Conservation (phyloP, 2,329 filamentous ascomycete genomes). For the Colletotrichum chlorophyti region DNA sequence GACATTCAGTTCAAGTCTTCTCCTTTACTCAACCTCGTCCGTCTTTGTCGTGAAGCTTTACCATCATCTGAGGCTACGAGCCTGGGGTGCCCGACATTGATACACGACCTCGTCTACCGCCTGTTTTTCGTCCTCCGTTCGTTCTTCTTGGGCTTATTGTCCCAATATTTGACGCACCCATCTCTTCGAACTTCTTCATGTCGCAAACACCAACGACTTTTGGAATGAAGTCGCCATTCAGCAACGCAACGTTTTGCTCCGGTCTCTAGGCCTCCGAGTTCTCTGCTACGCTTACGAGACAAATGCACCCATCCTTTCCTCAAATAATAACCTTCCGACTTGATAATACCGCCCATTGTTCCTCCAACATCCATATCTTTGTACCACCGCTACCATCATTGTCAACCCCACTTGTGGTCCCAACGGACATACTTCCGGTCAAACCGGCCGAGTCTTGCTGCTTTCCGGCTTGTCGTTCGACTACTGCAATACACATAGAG, state of each 20-base stretch:
- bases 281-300: background rate
- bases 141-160: background rate
- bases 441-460: background rate
- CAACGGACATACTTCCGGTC: background rate
- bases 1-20: conserved; percentile 2
- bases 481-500: background rate
- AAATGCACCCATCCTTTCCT: background rate
- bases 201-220: conserved; percentile 3
- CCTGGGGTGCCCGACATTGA: conserved; percentile 19
- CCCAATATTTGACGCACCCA: background rate
- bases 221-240: conserved; percentile 1
- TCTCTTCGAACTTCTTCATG: background rate
- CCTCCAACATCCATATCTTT: background rate
- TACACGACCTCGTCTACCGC: conserved; percentile 9
- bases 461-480: background rate
- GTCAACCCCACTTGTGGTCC: background rate
- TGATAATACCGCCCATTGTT: too few species aligned
- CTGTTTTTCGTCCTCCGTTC: background rate
- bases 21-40: conserved; percentile 5
- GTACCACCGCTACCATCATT: conserved; percentile 1
- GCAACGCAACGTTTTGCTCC: background rate
- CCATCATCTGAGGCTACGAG: conserved; percentile 7
- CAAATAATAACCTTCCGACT: too few species aligned
- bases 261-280: background rate
- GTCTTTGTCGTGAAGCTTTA: conserved; percentile 13